A percentile compares a stretch with the other conserved stretches of the same genome.
Evolutionary conservation across 768 basidiomycete species (phyloP).

Genomic region (Coprinopsis cinerea): DNA sequence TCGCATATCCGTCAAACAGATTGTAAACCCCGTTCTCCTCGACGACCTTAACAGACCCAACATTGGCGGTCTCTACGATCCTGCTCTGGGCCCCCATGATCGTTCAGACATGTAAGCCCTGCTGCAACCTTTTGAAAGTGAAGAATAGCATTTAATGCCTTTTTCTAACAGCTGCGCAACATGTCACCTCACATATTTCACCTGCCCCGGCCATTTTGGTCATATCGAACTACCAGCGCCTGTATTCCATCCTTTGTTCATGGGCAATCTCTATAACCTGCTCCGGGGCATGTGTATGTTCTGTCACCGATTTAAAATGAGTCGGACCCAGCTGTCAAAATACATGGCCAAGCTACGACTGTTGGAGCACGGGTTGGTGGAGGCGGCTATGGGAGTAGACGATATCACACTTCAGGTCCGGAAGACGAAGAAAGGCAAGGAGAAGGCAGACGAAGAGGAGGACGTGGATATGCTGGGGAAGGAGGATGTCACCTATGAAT

Average conservation of each 20-base stretch:
- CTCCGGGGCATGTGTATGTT: conserved; percentile 87
- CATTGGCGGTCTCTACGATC: conserved; percentile 89
- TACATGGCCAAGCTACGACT: conserved; percentile 83
- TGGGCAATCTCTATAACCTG: conserved; percentile 83
- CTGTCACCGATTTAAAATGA: conserved; percentile 88
- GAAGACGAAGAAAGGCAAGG: conserved; percentile 24
- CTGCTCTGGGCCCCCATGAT: conserved; percentile 86
- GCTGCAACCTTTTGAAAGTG: conserved; percentile 3
- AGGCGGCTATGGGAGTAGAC: conserved; percentile 74
- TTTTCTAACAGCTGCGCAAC: conserved; percentile 69
- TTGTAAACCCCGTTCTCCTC: conserved; percentile 86
- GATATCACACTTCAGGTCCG: conserved; percentile 48
- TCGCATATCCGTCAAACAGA: conserved; percentile 95
- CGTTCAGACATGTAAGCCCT: conserved; percentile 83
- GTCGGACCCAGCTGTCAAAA: conserved; percentile 70
- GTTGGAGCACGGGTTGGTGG: conserved; percentile 83
- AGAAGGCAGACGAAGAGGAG: conserved; percentile 33
- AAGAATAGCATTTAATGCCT: conserved; percentile 15
- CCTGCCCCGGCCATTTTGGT: conserved; percentile 96
- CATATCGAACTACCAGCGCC: conserved; percentile 95
- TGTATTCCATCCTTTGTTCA: conserved; percentile 95
- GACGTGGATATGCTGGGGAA: conserved; percentile 38
- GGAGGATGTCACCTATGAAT: conserved; percentile 46
- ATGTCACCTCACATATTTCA: conserved; percentile 88
- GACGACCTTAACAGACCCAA: conserved; percentile 94